These are phyloP conservation scores for Letharia lupina DNA, from an alignment of 495 filamentous ascomycete genomes.

Conservation along the genomic window DNA sequence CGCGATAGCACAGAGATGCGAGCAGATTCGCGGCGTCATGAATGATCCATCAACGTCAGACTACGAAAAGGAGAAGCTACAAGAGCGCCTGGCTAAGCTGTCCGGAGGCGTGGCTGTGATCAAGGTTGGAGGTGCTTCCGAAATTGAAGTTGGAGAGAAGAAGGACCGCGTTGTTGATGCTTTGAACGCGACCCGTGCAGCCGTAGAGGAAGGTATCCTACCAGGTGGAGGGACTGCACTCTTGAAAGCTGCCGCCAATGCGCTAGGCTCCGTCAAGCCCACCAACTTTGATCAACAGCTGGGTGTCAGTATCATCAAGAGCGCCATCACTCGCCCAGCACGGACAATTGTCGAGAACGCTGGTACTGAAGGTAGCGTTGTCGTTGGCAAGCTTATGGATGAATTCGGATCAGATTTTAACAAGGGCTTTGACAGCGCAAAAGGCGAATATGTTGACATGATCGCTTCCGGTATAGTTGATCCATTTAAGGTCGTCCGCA, in stretches of 20 bases:
- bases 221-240: slow-evolving; percentile 97
- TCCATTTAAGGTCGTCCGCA: slow-evolving; percentile 98
- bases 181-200: slow-evolving; percentile 94
- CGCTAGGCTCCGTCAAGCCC: slow-evolving; percentile 69
- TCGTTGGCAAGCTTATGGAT: slow-evolving; percentile 96
- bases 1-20: slow-evolving; percentile 84
- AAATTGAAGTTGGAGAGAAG: slow-evolving; percentile 99
- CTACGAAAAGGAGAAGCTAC: slow-evolving; percentile 99
- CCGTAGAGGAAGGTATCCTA: slow-evolving; percentile 97
- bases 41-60: slow-evolving; percentile 85
- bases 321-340: slow-evolving; percentile 89
- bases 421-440: slow-evolving; percentile 92
- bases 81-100: slow-evolving; percentile 98
- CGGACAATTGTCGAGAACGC: slow-evolving; percentile 97
- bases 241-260: slow-evolving; percentile 91
- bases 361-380: slow-evolving; percentile 87
- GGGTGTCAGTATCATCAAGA: slow-evolving; percentile 94
- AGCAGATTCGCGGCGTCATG: slow-evolving; percentile 98
- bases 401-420: slow-evolving; percentile 92
- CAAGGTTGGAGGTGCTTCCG: slow-evolving; percentile 94
- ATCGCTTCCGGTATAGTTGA: slow-evolving; percentile 93
- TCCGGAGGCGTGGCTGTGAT: slow-evolving; percentile 98
- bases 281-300: slow-evolving; percentile 99
- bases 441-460: slow-evolving; percentile 98
- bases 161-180: slow-evolving; percentile 99